Conservation (phyloP, 2,329 filamentous ascomycete genomes). For the Dothideomycetes sp. region DNA sequence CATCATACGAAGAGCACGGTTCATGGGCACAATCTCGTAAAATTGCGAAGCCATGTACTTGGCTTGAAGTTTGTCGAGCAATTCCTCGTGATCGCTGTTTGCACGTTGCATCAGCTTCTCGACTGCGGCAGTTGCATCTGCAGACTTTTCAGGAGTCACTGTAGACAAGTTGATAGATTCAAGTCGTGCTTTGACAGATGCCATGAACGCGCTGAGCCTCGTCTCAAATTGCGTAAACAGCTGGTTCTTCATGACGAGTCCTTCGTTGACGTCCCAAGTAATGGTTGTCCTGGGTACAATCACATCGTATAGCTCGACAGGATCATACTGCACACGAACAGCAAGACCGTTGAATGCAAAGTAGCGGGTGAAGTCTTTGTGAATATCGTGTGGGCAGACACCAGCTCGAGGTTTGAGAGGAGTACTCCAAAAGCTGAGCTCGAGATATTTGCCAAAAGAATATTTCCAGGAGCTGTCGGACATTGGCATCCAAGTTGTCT, state of each 20-base stretch:
- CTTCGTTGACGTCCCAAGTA: conserved; percentile 96
- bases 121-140: conserved; percentile 71
- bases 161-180: conserved; percentile 86
- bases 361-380: conserved; percentile 83
- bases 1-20: conserved; percentile 77
- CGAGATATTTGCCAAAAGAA: conserved; percentile 96
- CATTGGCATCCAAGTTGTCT: conserved; percentile 84
- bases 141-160: conserved; percentile 75
- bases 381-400: conserved; percentile 82
- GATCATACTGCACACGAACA: conserved; percentile 83
- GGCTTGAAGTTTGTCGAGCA: conserved; percentile 71
- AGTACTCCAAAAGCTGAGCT: conserved; percentile 90
- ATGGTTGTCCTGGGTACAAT: conserved; percentile 81
- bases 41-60: conserved; percentile 91
- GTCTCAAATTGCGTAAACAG: conserved; percentile 73
- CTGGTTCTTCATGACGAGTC: conserved; percentile 85
- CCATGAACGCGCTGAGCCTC: conserved; percentile 75
- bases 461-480: conserved; percentile 95
- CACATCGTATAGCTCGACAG: conserved; percentile 86
- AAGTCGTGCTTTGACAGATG: conserved; percentile 71
- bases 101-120: conserved; percentile 67
- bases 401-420: conserved; percentile 64
- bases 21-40: conserved; percentile 92
- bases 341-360: conserved; percentile 82
- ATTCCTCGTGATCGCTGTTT: conserved; percentile 66